Evolutionary conservation across 331 rosid genomes (phyloP).

Genomic region (Malus hybrid): DNA sequence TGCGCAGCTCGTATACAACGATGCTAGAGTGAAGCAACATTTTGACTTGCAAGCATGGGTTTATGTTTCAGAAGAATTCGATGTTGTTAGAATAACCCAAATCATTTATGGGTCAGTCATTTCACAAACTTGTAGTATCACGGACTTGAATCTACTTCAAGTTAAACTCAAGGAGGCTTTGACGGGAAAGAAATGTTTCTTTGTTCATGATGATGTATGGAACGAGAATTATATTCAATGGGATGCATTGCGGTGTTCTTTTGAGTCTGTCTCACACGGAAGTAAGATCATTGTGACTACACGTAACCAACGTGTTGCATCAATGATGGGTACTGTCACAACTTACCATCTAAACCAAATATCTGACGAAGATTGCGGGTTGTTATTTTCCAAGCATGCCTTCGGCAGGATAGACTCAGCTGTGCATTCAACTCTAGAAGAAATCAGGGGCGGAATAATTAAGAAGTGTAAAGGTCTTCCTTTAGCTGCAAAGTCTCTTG

Average conservation of each 20-base stretch:
- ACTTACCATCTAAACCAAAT: background rate
- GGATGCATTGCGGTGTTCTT: background rate
- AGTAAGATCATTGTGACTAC: slow-evolving; percentile 32
- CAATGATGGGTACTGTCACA: background rate
- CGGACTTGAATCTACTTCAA: slow-evolving; percentile 4
- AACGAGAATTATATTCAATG: slow-evolving; percentile 3
- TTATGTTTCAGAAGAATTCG: slow-evolving; percentile 18
- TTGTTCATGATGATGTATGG: slow-evolving; percentile 36
- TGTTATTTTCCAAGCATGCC: background rate
- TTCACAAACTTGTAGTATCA: background rate
- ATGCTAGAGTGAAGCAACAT: slow-evolving; percentile 1
- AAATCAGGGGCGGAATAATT: slow-evolving; percentile 1
- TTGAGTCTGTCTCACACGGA: slow-evolving; percentile 4
- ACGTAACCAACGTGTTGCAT: background rate
- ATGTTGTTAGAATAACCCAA: background rate
- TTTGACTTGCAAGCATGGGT: slow-evolving; percentile 6
- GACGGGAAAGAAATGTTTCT: slow-evolving; percentile 4
- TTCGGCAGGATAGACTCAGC: background rate
- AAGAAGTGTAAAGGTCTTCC: slow-evolving; percentile 12
- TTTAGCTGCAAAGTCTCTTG: background rate
- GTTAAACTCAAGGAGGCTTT: background rate
- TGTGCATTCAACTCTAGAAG: background rate
- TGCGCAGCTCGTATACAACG: slow-evolving; percentile 19
- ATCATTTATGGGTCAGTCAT: background rate
- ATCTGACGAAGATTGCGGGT: slow-evolving; percentile 5